Percentiles rank a stretch among this genome's conserved stretches.
phyloP scores from a whole-genome alignment of 2,329 filamentous ascomycete species.

The Cryoendolithus antarcticus region DNA sequence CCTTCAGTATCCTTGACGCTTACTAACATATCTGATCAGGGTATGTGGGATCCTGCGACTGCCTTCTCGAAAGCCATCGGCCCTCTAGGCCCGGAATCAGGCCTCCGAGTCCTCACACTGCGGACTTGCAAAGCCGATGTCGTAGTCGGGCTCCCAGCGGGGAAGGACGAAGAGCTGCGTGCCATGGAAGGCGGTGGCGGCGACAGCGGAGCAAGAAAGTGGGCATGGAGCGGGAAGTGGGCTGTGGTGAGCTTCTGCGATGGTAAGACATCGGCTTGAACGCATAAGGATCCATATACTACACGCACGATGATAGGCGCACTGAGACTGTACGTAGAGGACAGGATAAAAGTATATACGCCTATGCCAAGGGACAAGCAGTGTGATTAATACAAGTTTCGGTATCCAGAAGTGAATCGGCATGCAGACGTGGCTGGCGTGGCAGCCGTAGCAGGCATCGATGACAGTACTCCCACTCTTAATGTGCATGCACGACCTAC shows the following conservation, averaged over 20 bases:
- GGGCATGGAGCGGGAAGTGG: conserved; percentile 96
- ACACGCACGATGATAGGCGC: too few species aligned
- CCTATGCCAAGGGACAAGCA: too few species aligned
- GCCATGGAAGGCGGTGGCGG: conserved; percentile 57
- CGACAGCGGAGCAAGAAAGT: conserved; percentile 59
- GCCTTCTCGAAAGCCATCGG: conserved; percentile 77
- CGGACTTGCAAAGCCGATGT: conserved; percentile 95
- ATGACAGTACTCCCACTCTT: too few species aligned
- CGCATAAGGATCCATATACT: too few species aligned
- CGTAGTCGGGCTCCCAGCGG: conserved; percentile 72
- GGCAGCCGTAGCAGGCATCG: too few species aligned
- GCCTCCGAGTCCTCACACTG: conserved; percentile 72
- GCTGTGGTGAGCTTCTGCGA: conserved; percentile 80
- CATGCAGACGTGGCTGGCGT: too few species aligned
- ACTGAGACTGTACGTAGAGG: too few species aligned
- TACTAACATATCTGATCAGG: conserved; percentile 17
- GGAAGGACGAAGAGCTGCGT: conserved; percentile 70
- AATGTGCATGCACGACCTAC: too few species aligned
- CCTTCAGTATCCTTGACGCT: background rate
- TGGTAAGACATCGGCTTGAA: conserved; percentile 39
- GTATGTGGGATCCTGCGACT: conserved; percentile 74
- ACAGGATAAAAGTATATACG: too few species aligned
- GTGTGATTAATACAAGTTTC: too few species aligned
- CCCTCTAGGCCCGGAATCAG: conserved; percentile 68
- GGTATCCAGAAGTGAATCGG: too few species aligned